Evolutionary conservation across 768 basidiomycete species (phyloP).

Genomic region (Collybiopsis confluens): DNA sequence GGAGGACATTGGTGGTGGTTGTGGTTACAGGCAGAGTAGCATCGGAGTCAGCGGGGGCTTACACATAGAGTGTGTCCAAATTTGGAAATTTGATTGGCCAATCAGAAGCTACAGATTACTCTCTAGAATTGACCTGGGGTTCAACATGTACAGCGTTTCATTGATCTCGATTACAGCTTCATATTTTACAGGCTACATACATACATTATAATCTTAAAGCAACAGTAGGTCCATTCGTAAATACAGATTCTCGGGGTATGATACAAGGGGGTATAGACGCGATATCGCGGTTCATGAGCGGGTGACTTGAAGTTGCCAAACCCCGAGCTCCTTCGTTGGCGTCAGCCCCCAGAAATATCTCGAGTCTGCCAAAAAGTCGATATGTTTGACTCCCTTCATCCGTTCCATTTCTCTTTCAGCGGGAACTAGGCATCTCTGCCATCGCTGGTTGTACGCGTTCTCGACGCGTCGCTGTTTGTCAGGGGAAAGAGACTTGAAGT

Average conservation of each 20-base stretch:
- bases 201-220: too few relatives aligned
- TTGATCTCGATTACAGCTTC: not conserved
- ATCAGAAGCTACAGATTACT: conserved; percentile 4
- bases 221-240: too few relatives aligned
- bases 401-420: conserved; percentile 18
- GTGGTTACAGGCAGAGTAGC: not conserved
- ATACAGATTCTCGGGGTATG: too few relatives aligned
- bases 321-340: conserved; percentile 18
- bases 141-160: not conserved
- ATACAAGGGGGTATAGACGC: conserved; percentile 12
- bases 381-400: conserved; percentile 34
- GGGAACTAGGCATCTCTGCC: conserved; percentile 4
- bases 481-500: not conserved
- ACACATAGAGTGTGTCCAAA: not conserved
- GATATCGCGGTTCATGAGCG: conserved; percentile 9
- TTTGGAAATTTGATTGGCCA: conserved; percentile 2
- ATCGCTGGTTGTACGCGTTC: conserved; percentile 14
- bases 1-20: conserved; percentile 13
- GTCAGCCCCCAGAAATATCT: conserved; percentile 26
- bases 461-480: conserved; percentile 7
- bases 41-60: not conserved
- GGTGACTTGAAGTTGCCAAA: conserved; percentile 25
- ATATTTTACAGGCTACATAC: too few relatives aligned
- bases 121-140: too few relatives aligned
- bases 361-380: conserved; percentile 31